Conservation (phyloP, 148 eudicot genomes). For the Fagopyrum homotropicum region DNA sequence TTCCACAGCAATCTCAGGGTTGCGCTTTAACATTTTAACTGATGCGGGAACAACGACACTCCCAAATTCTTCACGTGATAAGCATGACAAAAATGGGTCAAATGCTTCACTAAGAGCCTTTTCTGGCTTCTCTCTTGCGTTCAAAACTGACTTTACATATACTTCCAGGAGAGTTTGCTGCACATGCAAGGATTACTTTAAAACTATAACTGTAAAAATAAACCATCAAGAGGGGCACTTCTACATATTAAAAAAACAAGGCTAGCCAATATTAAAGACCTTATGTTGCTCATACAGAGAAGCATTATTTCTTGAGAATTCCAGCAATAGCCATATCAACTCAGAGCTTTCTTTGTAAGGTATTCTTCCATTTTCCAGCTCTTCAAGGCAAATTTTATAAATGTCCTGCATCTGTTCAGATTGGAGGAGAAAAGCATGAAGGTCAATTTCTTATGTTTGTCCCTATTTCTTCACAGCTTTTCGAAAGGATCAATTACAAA, state of each 20-base stretch:
- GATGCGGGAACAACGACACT: slow-evolving; percentile 64
- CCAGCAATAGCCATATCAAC: slow-evolving; percentile 59
- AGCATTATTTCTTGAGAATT: slow-evolving; percentile 44
- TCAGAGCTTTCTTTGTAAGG: slow-evolving; percentile 71
- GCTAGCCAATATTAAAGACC: slow-evolving; percentile 30
- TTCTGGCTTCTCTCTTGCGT: slow-evolving; percentile 66
- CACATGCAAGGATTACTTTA: slow-evolving; percentile 19
- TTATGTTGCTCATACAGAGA: slow-evolving; percentile 52
- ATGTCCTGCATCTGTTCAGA: slow-evolving; percentile 51
- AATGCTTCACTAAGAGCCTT: slow-evolving; percentile 79
- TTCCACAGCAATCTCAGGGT: slow-evolving; percentile 89
- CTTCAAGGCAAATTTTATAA: slow-evolving; percentile 53
- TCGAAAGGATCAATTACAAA: background rate
- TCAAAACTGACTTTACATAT: slow-evolving; percentile 71
- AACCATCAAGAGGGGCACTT: slow-evolving; percentile 1
- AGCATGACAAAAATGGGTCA: slow-evolving; percentile 48
- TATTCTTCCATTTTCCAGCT: slow-evolving; percentile 55
- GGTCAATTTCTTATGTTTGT: background rate
- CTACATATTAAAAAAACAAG: background rate
- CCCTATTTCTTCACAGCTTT: background rate
- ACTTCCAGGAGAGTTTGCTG: slow-evolving; percentile 77
- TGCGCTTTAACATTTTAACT: slow-evolving; percentile 93
- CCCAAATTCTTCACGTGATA: slow-evolving; percentile 83
- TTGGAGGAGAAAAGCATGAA: slow-evolving; percentile 4
- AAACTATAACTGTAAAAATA: slow-evolving; percentile 8